Evolutionary conservation across 352 stramenopile species (phyloP).

Genomic region (Globisporangium cederbergense): DNA sequence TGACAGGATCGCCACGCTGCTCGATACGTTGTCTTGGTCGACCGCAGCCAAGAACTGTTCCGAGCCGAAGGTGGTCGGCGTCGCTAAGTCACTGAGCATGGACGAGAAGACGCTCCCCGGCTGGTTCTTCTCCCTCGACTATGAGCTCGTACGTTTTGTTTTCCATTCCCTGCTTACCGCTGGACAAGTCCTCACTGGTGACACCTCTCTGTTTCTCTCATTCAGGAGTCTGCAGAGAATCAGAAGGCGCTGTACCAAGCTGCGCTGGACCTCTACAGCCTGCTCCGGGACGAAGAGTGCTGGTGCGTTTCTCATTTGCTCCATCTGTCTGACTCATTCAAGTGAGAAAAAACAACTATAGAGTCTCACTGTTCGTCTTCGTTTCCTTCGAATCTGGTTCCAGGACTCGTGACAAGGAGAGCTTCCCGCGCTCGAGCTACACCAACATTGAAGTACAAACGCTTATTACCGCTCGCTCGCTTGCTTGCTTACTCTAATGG

Average conservation of each 20-base stretch:
- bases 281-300: conserved; percentile 69
- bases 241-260: conserved; percentile 50
- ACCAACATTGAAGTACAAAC: conserved; percentile 52
- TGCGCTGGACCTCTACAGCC: conserved; percentile 49
- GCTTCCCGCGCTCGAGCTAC: conserved; percentile 75
- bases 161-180: not conserved
- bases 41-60: conserved; percentile 30
- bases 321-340: not conserved
- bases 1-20: conserved; percentile 31
- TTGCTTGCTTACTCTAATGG: not conserved
- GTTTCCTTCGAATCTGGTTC: not conserved
- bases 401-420: conserved; percentile 77
- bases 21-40: conserved; percentile 41
- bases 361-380: not conserved
- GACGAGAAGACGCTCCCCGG: conserved; percentile 34
- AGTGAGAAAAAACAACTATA: not conserved
- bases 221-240: conserved; percentile 36
- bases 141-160: conserved; percentile 34
- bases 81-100: conserved; percentile 58
- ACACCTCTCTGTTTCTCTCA: not conserved
- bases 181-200: not conserved
- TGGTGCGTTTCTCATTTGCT: conserved; percentile 30
- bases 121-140: conserved; percentile 68
- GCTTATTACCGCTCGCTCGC: not conserved
- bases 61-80: conserved; percentile 35